Evolutionary conservation across 2,329 filamentous ascomycete genomes (phyloP), one percentile per base, ranked within the genome.

Genomic region (Hypoxylon sp.): DNA sequence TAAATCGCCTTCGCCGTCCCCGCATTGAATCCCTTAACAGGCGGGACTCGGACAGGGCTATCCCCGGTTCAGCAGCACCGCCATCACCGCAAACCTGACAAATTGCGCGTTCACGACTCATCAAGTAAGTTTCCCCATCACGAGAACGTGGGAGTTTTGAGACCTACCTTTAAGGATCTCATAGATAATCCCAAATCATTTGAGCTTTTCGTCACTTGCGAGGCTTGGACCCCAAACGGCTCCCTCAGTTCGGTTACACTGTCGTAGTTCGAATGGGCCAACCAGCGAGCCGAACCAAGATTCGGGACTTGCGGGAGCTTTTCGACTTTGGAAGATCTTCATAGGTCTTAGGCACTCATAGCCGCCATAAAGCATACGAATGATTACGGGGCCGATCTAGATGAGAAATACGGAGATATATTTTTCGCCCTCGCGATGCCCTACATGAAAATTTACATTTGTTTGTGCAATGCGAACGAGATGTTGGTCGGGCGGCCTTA

Each of bases 301-400:
- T 68, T 63, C 65, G 57, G 68, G 55, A 61, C 26, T 11, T 46
- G 60, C 59, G 63, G 44, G 39, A 59, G 14, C 13, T 51, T 31
- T 51, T 31, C 22, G 48, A 82, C 83, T 3, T 29, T 33, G 39
- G 8, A 51, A 54, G 35, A 63, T 60, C 42, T 53, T 31, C 57
- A 59, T n/a, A 39, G 5, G n/a, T 19, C 48, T 46, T 22, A 54
- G 39, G 59, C 65, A 66, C 47, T 63, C 19, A 61, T 33, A n/a
- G 19, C 19, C 29, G 37, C 59, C 58, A 24, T 62, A 68, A 51
- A 58, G 52, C 33, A 39, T 4, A 17, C 52, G 35, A 19, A 19
- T 22, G 22, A 33, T 26, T 52, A 57, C 19, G 64, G 54, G 59
- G 24, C 60, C 55, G 53, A 67, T 70, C 55, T 48, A 39, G 54